Base-by-base conservation (phyloP, 2,329 filamentous ascomycete genomes). In the Tetracladium maxilliforme region DNA sequence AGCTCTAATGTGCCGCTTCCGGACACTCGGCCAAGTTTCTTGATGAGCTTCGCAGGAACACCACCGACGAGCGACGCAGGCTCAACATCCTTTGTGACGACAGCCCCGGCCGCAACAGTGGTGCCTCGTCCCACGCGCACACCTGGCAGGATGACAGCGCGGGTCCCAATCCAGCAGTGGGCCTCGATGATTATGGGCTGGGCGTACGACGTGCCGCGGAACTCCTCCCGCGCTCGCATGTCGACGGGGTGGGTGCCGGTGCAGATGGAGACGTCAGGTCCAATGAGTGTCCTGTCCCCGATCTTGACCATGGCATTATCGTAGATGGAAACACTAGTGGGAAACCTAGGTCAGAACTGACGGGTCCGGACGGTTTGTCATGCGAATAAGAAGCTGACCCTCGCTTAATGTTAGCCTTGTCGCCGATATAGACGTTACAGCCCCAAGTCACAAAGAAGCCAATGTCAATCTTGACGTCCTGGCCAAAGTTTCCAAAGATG, bases 131-230 rank as follows among this genome's bases (percentile, higher is more conserved):
- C 83, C 34, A 92, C 76, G 2, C 65, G 86, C 14, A 92, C 71
- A 0, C 83, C 83, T 0, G 80, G 71, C 21, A 86, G 53, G 11
- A 92, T 66, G 13, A 60, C 68, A 5, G 70, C 71, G 40, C 73
- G 75, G 0, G 78, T 78, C 2, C 74, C 79, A 16, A 87, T 50
- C 80, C 80, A 83, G 49, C 79, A 80, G 52, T 92, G 83, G 34
- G 83, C 74, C 1, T 75, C 81, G 26, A 92, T 70, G 17, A 57
- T 63, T 32, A 93, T 80, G 7, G 77, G 67, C 36, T 67, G 70
- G 1, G 82, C 84, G 7, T 54, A 41, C 47, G 93, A 84, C 0
- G 82, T 82, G 0, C 83, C 83, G 10, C 65, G 58, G 1, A 64
- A 73, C 1, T 83, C 82, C 40, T 86, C 76, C 16, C 83, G 68